Evolutionary conservation across 805 yeast species (phyloP), one percentile per base, ranked within the genome.

Genomic region (Isabelozyma gotoi): DNA sequence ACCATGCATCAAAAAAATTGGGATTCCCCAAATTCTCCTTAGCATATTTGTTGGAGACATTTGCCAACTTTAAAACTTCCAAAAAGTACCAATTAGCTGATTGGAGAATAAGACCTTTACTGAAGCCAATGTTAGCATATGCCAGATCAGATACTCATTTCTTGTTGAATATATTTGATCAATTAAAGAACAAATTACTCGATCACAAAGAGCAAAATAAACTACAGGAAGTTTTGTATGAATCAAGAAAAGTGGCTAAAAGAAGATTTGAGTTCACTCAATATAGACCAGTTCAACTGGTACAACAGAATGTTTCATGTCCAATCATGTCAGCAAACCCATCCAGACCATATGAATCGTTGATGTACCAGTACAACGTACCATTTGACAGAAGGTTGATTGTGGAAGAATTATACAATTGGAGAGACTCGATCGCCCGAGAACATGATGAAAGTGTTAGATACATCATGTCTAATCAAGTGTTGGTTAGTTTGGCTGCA

Each of bases 61-160:
- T 76, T 63, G 96, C 94, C 3, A 74, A 80, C 36, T 94, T 94
- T 64, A 82, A 81, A 50, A 90, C 99, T 0, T 87, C 96, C 11
- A 94, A 94, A 57, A 87, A 91, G 66, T 94, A 91, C 66, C 99
- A 94, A 66, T 68, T 91, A 47, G 96, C 98, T 1, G 99, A 94
- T 64, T 94, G 99, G 99, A 79, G 99, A 60, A 67, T 84, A 5
- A 76, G 99, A 51, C 99, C 99, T 0, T 67, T 94, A 40, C 77
- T 88, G 1, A 62, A 70, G 7, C 81, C 88, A 32, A 85, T 94
- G 91, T 64, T 73, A 47, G 79, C 84, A 12, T 94, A 94, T 62
- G 99, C 99, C 0, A 77, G 96, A 50, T 86, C 97, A 0, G 99
- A 94, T 64, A 94, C 99, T 0, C 99, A 94, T 63, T 94, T 90